These are phyloP conservation scores for Begonia masoniana DNA, from an alignment of 306 rosid species.

Conservation along the genomic window DNA sequence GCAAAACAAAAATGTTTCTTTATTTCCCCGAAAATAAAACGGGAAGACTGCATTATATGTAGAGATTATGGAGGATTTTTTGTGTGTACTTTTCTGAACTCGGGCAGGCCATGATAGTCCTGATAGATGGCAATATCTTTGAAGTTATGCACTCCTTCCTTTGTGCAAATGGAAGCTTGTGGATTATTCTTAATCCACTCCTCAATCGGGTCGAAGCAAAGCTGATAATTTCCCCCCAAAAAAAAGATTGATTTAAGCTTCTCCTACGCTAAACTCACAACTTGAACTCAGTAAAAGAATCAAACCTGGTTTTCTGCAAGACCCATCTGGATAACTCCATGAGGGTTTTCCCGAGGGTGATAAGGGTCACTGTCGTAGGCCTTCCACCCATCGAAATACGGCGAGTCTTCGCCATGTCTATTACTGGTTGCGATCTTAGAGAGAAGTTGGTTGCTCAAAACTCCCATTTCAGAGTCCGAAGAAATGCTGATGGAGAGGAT, in stretches of 20 bases:
- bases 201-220: constrained; percentile 42
- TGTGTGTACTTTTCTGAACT: constrained; percentile 47
- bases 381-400: constrained; percentile 85
- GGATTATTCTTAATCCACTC: constrained; percentile 69
- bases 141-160: constrained; percentile 54
- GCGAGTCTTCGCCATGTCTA: constrained; percentile 65
- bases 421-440: constrained; percentile 70
- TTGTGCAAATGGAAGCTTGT: constrained; percentile 64
- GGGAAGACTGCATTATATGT: no score
- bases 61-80: background rate
- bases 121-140: constrained; percentile 57
- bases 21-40: background rate
- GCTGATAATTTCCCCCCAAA: constrained; percentile 18
- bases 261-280: no score
- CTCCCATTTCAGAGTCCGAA: background rate
- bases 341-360: constrained; percentile 44
- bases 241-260: no score
- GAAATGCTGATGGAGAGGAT: background rate
- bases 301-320: constrained; percentile 86
- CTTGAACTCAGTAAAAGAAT: background rate
- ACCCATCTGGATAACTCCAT: constrained; percentile 89
- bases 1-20: constrained; percentile 1
- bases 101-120: constrained; percentile 72
- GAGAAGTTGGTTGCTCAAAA: constrained; percentile 14
- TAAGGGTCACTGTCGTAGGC: constrained; percentile 72